phyloP scores from a whole-genome alignment of 2,329 filamentous ascomycete species.

The Microsporum ferrugineum region DNA sequence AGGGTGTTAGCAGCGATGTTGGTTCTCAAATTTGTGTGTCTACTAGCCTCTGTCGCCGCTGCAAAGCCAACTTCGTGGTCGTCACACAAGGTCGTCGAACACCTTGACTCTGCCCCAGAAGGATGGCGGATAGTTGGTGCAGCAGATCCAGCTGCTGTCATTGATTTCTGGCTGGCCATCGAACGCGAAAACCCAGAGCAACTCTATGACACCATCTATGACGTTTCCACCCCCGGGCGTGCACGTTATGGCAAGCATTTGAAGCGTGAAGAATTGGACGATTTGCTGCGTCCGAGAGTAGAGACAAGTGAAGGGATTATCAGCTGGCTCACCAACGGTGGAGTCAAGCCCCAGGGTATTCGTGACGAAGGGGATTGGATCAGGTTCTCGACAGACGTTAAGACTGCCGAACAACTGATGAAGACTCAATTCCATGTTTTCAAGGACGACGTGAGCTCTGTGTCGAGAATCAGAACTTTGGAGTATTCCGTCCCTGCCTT shows the following conservation, averaged over 20 bases:
- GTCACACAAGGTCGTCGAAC: slow-evolving; percentile 18
- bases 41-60: neutral
- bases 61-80: neutral
- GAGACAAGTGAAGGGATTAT: slow-evolving; percentile 41
- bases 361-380: slow-evolving; percentile 49
- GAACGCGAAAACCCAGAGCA: slow-evolving; percentile 38
- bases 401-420: slow-evolving; percentile 8
- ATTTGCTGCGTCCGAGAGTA: slow-evolving; percentile 42
- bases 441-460: neutral
- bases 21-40: neutral
- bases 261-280: slow-evolving; percentile 48
- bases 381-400: slow-evolving; percentile 34
- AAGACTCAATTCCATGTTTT: slow-evolving; percentile 9
- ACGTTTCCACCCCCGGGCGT: slow-evolving; percentile 51
- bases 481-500: slow-evolving; percentile 51
- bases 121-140: slow-evolving; percentile 24
- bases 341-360: slow-evolving; percentile 37
- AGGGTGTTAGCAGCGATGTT: neutral
- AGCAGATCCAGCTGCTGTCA: slow-evolving; percentile 27
- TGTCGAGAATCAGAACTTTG: slow-evolving; percentile 43
- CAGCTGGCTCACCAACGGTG: slow-evolving; percentile 45
- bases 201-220: slow-evolving; percentile 49
- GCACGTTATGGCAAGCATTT: slow-evolving; percentile 51
- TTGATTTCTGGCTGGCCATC: slow-evolving; percentile 42
- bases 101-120: slow-evolving; percentile 21